These are phyloP conservation scores for Tylopilus balloui DNA, from an alignment of 768 basidiomycete genomes.

Conservation along the genomic window DNA sequence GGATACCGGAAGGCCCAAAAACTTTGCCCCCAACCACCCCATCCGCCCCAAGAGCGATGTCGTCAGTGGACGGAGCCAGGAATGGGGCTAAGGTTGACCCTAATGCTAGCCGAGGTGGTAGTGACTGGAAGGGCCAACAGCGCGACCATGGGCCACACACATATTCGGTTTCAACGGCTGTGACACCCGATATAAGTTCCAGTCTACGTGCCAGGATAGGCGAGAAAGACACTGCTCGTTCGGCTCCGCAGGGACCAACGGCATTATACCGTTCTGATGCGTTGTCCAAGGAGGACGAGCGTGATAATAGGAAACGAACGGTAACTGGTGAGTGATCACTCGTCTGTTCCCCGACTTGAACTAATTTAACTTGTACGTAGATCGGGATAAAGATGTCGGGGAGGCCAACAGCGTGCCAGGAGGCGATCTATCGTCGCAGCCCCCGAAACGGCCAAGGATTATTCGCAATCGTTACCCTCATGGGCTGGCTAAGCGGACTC, in stretches of 20 bases:
- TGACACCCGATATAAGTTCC: slow-evolving; percentile 23
- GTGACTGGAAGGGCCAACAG: slow-evolving; percentile 46
- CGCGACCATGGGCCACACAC: slow-evolving; percentile 30
- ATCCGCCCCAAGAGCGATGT: slow-evolving; percentile 71
- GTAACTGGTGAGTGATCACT: slow-evolving; percentile 49
- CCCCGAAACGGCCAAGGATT: slow-evolving; percentile 59
- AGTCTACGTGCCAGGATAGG: slow-evolving; percentile 57
- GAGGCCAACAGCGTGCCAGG: slow-evolving; percentile 34
- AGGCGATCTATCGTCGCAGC: slow-evolving; percentile 37
- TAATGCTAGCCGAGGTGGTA: slow-evolving; percentile 36
- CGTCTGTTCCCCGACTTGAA: neutral
- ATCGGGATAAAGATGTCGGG: slow-evolving; percentile 57
- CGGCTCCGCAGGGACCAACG: slow-evolving; percentile 38
- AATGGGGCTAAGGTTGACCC: slow-evolving; percentile 38
- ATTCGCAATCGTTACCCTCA: slow-evolving; percentile 50
- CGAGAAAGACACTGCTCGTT: slow-evolving; percentile 49
- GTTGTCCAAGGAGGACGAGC: slow-evolving; percentile 55
- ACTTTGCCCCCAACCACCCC: slow-evolving; percentile 54
- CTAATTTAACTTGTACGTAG: slow-evolving; percentile 31
- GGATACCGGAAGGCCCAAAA: slow-evolving; percentile 52
- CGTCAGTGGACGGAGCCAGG: slow-evolving; percentile 42
- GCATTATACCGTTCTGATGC: slow-evolving; percentile 43
- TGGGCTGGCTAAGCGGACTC: slow-evolving; percentile 52
- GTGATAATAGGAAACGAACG: slow-evolving; percentile 65
- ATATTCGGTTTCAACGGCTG: slow-evolving; percentile 18